Evolutionary conservation across 352 stramenopile species (phyloP).

Genomic region (Paralagenidium karlingii): DNA sequence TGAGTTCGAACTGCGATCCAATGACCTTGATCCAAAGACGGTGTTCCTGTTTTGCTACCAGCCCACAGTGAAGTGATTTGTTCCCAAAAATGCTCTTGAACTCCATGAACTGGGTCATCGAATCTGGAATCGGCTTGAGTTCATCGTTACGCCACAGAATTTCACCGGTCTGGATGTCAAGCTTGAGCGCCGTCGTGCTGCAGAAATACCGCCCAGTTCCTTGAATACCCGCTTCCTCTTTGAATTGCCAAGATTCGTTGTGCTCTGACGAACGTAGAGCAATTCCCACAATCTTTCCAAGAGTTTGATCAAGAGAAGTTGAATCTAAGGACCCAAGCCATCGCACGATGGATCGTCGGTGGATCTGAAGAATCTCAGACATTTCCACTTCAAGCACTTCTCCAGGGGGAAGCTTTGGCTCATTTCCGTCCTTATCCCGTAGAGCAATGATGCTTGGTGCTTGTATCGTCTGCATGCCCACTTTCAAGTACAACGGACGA

Average conservation of each 20-base stretch:
- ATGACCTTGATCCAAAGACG: conserved; percentile 84
- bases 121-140: conserved; percentile 82
- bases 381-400: conserved; percentile 81
- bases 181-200: conserved; percentile 62
- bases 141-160: conserved; percentile 87
- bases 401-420: conserved; percentile 57
- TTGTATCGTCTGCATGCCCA: conserved; percentile 81
- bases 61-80: conserved; percentile 76
- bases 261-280: conserved; percentile 48
- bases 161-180: conserved; percentile 79
- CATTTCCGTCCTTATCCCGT: conserved; percentile 27
- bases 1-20: conserved; percentile 72
- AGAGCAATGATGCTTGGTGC: conserved; percentile 72
- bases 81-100: conserved; percentile 79
- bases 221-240: conserved; percentile 32
- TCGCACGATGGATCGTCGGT: conserved; percentile 61
- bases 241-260: conserved; percentile 46
- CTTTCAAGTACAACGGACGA: conserved; percentile 74
- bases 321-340: conserved; percentile 32
- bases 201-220: conserved; percentile 59
- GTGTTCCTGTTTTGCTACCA: conserved; percentile 77
- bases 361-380: conserved; percentile 72
- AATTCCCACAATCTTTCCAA: conserved; percentile 60
- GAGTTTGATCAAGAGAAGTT: conserved; percentile 17
- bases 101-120: conserved; percentile 82